phyloP scores from a whole-genome alignment of 768 basidiomycete genomes.

The Dacryopinax primogenitus region DNA sequence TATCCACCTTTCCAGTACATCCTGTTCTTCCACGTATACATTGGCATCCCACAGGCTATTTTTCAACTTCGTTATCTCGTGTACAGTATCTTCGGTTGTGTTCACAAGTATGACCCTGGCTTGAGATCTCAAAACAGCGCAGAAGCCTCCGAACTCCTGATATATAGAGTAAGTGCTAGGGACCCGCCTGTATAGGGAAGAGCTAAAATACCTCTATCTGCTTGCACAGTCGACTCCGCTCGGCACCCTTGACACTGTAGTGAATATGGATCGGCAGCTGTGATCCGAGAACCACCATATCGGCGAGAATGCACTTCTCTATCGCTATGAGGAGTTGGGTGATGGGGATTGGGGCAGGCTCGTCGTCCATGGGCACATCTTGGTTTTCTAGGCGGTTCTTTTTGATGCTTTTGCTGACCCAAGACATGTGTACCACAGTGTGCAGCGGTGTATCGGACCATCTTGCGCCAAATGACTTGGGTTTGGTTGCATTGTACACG shows the following conservation, averaged over 20 bases:
- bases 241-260: neutral
- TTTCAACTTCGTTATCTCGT: neutral
- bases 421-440: neutral
- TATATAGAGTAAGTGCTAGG: neutral
- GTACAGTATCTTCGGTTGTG: neutral
- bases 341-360: neutral
- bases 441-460: neutral
- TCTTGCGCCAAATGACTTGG: neutral
- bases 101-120: neutral
- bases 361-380: neutral
- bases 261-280: neutral
- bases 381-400: neutral
- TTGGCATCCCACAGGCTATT: neutral
- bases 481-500: neutral
- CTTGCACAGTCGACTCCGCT: neutral
- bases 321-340: neutral
- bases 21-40: neutral
- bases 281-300: neutral
- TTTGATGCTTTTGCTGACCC: neutral
- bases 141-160: neutral
- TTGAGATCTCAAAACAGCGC: neutral
- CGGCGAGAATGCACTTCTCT: neutral
- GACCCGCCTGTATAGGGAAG: neutral
- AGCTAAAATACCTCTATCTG: neutral
- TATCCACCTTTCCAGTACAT: neutral